Base-by-base conservation (phyloP, 305 asterid species). In the Fraxinus greggii region DNA sequence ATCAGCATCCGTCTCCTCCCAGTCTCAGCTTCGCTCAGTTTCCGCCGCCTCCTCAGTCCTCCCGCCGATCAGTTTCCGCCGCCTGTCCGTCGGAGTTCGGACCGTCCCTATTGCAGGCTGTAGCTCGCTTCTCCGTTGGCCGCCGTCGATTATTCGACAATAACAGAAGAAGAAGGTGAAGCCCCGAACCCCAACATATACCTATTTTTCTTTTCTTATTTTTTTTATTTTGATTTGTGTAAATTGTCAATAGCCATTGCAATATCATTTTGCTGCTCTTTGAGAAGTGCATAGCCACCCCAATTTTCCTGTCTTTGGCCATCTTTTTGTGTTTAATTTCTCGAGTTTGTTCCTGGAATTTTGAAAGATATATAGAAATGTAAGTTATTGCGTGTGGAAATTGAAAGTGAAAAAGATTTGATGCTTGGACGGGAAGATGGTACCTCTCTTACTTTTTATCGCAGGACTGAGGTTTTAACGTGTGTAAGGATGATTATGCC, bases 181-280 rank as follows among this genome's bases (percentile, higher is more conserved):
- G 48, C 48, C 48, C 48, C 15, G 15, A 40, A 10, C 48, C 48
- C 48, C 48, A 40, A 40, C 48, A 40, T 40, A 40, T 10, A 40
- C 54, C 12, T n/a, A 1, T 42, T 42, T 42, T 42, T 12, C 51
- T 42, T 8, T 8, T 42, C 54, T 42, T 12, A 12, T 42, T 36
- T 45, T 45, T 45, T 45, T 45, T 45, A 45, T 45, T 45, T 45
- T 45, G 56, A 13, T 45, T 45, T 45, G 56, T 45, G 56, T 45
- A 96, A 84, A 76, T 94, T 93, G 48, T 93, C 98, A 80, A 94
- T 88, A 3, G 98, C 90, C 99, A 96, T 76, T 85, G 86, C 76
- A 96, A 83, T 61, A 97, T 98, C 70, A 87, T 84, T 86, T 90
- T 93, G 86, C 98, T 96, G 90, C 97, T 94, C 89, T 91, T 87